Conservation (phyloP, 345 rosid genomes). For the Viola odorata region DNA sequence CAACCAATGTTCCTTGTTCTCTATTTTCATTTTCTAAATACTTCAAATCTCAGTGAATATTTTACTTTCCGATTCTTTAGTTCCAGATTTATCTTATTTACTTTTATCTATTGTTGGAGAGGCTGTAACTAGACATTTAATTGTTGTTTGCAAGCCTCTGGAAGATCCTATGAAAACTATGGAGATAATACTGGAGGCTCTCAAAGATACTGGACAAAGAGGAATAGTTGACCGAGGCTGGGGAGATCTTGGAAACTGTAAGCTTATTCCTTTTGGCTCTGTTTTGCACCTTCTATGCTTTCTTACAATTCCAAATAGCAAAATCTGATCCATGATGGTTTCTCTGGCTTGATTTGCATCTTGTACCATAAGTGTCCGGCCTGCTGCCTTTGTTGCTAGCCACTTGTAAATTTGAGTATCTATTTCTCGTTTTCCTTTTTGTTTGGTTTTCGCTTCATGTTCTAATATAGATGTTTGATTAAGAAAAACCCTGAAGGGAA, state of each 20-base stretch:
- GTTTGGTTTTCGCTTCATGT: too few species aligned
- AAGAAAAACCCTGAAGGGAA: too few species aligned
- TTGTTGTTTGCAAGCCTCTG: constrained; percentile 64
- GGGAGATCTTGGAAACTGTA: constrained; percentile 88
- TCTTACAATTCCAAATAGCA: not conserved
- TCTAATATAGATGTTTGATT: too few species aligned
- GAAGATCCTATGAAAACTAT: constrained; percentile 77
- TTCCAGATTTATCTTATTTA: not conserved
- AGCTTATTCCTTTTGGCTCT: constrained; percentile 26
- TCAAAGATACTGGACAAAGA: constrained; percentile 78
- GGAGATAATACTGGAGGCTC: constrained; percentile 72
- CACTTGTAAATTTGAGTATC: too few species aligned
- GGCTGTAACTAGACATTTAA: constrained; percentile 4
- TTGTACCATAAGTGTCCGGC: too few species aligned
- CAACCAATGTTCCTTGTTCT: not conserved
- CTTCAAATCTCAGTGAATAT: not conserved
- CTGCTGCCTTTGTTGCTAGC: too few species aligned
- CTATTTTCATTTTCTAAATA: too few species aligned
- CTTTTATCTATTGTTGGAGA: constrained; percentile 1
- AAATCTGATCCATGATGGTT: not conserved
- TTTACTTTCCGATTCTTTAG: not conserved
- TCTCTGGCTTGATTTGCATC: not conserved
- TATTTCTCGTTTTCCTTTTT: too few species aligned
- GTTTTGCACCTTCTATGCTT: not conserved
- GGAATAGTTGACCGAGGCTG: constrained; percentile 94